Evolutionary conservation across 2,329 filamentous ascomycete genomes (phyloP).

Genomic region (Phialophora verrucosa): DNA sequence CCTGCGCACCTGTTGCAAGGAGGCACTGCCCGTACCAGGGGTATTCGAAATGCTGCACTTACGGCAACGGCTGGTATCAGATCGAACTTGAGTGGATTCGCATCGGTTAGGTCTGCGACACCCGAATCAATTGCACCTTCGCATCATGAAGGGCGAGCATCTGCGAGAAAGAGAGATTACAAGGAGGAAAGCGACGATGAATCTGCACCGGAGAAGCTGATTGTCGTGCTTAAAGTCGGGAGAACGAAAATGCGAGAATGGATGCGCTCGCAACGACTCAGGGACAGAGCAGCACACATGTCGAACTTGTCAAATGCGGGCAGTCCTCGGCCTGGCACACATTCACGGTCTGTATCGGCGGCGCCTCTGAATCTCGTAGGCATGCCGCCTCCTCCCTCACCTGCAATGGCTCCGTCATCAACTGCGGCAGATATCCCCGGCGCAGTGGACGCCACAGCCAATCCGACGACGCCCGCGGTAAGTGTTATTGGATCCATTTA

Average conservation of each 20-base stretch:
- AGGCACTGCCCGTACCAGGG: constrained; percentile 83
- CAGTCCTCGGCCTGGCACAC: constrained; percentile 37
- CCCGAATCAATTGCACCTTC: constrained; percentile 70
- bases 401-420: constrained; percentile 45
- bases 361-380: constrained; percentile 41
- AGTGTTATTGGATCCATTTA: constrained; percentile 43
- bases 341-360: constrained; percentile 47
- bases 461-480: constrained; percentile 52
- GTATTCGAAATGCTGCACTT: constrained; percentile 85
- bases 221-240: constrained; percentile 76
- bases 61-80: constrained; percentile 86
- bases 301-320: constrained; percentile 39
- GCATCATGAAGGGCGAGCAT: constrained; percentile 75
- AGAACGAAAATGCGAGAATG: constrained; percentile 72
- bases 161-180: constrained; percentile 66
- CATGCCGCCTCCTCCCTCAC: constrained; percentile 58
- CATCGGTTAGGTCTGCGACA: constrained; percentile 76
- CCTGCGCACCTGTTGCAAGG: constrained; percentile 67
- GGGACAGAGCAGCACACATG: constrained; percentile 47
- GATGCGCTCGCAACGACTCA: constrained; percentile 59
- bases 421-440: constrained; percentile 44
- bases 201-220: constrained; percentile 61
- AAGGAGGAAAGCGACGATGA: constrained; percentile 82
- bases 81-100: constrained; percentile 67
- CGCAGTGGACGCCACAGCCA: constrained; percentile 53